A percentile compares a stretch with the other conserved stretches of the same genome.
Conservation (phyloP, 2,329 filamentous ascomycete genomes). For the Hypocrella siamensis region DNA sequence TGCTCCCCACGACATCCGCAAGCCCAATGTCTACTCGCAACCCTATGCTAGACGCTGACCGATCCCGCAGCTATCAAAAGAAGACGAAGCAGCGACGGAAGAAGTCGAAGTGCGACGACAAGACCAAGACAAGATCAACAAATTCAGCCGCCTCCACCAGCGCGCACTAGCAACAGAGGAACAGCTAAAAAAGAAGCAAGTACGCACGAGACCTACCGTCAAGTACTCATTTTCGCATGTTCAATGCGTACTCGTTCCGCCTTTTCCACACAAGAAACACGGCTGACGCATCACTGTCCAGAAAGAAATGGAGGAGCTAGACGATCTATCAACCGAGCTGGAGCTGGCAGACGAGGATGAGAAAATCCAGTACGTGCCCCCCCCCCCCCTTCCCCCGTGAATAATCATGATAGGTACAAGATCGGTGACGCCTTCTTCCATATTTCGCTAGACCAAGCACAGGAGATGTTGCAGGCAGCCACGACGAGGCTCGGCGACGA, state of each 20-base stretch:
- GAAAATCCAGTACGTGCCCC: conserved; percentile 62
- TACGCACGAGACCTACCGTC: conserved; percentile 3
- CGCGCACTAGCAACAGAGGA: conserved; percentile 67
- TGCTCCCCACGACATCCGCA: neutral
- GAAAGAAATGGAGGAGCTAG: conserved; percentile 98
- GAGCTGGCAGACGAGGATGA: conserved; percentile 95
- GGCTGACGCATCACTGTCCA: conserved; percentile 21
- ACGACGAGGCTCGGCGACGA: conserved; percentile 63
- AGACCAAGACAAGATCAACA: conserved; percentile 98
- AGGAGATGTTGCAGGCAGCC: conserved; percentile 63
- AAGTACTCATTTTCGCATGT: neutral
- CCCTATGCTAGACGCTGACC: conserved; percentile 5
- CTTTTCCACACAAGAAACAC: too few relatives aligned
- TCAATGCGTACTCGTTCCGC: too few relatives aligned
- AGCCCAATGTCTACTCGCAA: neutral
- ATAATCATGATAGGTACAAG: conserved; percentile 58
- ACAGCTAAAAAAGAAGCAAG: conserved; percentile 70
- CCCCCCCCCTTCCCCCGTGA: neutral
- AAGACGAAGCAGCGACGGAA: conserved; percentile 66
- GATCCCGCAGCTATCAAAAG: conserved; percentile 61
- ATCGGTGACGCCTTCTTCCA: conserved; percentile 93
- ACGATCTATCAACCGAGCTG: conserved; percentile 80
- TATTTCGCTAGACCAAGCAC: conserved; percentile 67
- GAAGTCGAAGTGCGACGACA: conserved; percentile 91
- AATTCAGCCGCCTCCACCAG: conserved; percentile 87